Evolutionary conservation across 2,329 filamentous ascomycete genomes (phyloP), one percentile per base, ranked within the genome.

Genomic region (Aspergillus sp.): DNA sequence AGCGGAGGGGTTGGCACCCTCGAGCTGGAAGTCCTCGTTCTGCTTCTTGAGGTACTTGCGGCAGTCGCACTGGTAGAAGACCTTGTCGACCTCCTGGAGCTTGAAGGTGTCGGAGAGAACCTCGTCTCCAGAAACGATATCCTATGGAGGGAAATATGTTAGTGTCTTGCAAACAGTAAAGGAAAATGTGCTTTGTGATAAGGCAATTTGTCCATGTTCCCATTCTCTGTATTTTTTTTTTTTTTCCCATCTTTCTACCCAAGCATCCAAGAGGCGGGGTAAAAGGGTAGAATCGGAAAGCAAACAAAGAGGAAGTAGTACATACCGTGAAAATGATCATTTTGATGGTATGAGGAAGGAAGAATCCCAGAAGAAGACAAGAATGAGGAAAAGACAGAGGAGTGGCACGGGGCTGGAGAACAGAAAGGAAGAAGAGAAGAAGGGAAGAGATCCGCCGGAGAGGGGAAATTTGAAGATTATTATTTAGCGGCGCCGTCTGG

Each of bases 31-130:
- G 67, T 85, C 78, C 75, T 94, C 87, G 65, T 69, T 69, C 18
- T 79, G 86, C 66, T 87, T 92, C 79, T 93, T 84, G 61, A 86
- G 87, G 81, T 97, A 92, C 87, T 94, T 96, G 77, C 85, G 83
- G 82, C 93, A 96, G 82, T 99, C 90, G 75, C 89, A 89, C 84
- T 98, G 94, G 82, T 90, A 98, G 72, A 90, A 87, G 69, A 90
- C 83, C 69, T 86, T 87, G 78, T 93, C 90, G 20, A 94, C 76
- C 78, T 90, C 84, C 83, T 91, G 92, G 76, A 96, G 79, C 70
- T 92, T 84, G 83, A 89, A 97, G 70, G 90, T 95, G 83, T 98
- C 94, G 74, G 95, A 96, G 87, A 98, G 88, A 79, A 99, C 86
- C 89, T 99, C 95, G 82, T 97, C 94, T 68, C 83, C 91, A 80